These are phyloP conservation scores for Clarkia xantiana DNA, from an alignment of 345 rosid genomes.

Conservation along the genomic window DNA sequence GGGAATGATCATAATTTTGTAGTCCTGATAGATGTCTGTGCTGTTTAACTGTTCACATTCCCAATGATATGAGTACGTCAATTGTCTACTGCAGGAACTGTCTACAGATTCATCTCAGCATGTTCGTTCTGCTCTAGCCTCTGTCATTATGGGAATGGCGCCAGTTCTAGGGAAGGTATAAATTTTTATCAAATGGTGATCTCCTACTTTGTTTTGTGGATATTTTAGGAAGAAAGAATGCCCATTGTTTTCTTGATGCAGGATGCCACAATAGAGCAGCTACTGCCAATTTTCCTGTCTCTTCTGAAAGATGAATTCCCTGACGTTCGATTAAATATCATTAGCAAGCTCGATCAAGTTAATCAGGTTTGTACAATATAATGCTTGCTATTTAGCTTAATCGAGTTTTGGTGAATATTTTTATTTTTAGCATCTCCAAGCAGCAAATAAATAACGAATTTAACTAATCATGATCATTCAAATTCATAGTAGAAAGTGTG, in stretches of 20 bases:
- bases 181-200: not conserved
- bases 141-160: conserved; percentile 99
- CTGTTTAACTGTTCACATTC: not conserved
- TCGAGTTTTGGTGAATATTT: too few species aligned
- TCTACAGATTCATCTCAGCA: conserved; percentile 97
- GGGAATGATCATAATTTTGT: too few species aligned
- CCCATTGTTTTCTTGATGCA: conserved; percentile 12
- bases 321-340: conserved; percentile 85
- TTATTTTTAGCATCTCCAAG: not conserved
- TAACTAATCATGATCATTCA: too few species aligned
- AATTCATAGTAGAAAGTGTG: too few species aligned
- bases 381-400: not conserved
- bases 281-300: conserved; percentile 84
- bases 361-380: conserved; percentile 87
- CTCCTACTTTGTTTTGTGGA: too few species aligned
- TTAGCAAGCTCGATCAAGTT: conserved; percentile 98
- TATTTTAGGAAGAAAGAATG: too few species aligned
- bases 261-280: conserved; percentile 93
- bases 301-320: conserved; percentile 93
- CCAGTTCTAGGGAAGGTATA: conserved; percentile 57
- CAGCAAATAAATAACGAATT: too few species aligned
- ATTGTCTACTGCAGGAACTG: conserved; percentile 43
- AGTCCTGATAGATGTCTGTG: not conserved
- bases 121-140: conserved; percentile 94
- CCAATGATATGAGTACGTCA: not conserved